These are phyloP conservation scores for Vitis riparia DNA, from an alignment of 164 flowering plant species.

Conservation along the genomic window DNA sequence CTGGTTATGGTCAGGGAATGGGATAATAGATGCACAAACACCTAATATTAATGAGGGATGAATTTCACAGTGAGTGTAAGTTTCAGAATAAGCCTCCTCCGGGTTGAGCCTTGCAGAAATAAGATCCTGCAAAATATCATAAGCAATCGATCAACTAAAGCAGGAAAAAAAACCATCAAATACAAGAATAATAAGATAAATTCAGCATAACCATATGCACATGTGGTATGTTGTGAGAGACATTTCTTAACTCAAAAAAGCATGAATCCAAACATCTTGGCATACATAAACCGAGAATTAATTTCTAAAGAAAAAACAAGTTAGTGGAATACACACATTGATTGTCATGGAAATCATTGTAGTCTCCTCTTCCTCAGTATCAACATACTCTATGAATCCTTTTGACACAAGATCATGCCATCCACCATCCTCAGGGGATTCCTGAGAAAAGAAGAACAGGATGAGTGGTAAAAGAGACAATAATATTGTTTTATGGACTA, in stretches of 20 bases:
- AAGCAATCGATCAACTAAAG: too few relatives aligned
- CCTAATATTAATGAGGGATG: slow-evolving; percentile 97
- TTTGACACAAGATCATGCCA: slow-evolving; percentile 96
- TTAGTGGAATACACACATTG: too few relatives aligned
- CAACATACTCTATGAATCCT: slow-evolving; percentile 91
- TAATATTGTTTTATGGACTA: too few relatives aligned
- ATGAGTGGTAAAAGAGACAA: too few relatives aligned
- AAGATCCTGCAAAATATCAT: slow-evolving; percentile 56
- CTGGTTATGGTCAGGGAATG: slow-evolving; percentile 99
- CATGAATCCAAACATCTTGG: too few relatives aligned
- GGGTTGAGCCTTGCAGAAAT: slow-evolving; percentile 59
- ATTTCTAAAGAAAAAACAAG: too few relatives aligned
- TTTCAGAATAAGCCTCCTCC: slow-evolving; percentile 79
- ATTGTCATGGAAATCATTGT: slow-evolving; percentile 97
- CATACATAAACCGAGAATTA: too few relatives aligned
- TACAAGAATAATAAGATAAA: too few relatives aligned
- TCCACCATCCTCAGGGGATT: slow-evolving; percentile 75
- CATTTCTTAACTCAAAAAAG: too few relatives aligned
- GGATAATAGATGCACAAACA: slow-evolving; percentile 98
- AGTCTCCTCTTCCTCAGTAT: slow-evolving; percentile 98
- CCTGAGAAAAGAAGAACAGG: slow-evolving; percentile 38
- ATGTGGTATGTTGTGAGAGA: too few relatives aligned
- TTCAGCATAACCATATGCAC: too few relatives aligned
- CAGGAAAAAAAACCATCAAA: too few relatives aligned
- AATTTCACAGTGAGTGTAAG: slow-evolving; percentile 97